phyloP scores from a whole-genome alignment of 345 rosid species.

The Populus deltoides region DNA sequence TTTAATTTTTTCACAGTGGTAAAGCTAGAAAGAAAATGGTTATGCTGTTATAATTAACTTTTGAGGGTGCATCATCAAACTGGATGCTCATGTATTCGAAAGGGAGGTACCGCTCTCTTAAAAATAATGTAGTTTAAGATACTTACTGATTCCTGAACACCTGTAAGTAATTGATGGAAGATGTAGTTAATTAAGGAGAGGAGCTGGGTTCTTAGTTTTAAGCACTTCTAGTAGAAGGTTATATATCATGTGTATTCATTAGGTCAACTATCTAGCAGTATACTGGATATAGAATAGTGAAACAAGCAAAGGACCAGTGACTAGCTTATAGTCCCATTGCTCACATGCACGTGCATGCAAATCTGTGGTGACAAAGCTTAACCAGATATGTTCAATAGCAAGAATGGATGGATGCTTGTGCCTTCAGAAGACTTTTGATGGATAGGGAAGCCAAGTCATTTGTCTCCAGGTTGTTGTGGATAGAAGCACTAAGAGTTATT shows the following conservation, averaged over 20 bases:
- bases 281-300: neutral
- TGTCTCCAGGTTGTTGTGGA: neutral
- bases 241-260: neutral
- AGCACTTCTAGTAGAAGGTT: neutral
- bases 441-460: neutral
- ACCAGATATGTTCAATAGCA: neutral
- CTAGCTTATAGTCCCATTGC: neutral
- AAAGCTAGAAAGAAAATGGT: neutral
- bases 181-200: neutral
- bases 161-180: neutral
- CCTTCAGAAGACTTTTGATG: neutral
- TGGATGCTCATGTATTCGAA: neutral
- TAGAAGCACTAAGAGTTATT: neutral
- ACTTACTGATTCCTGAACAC: neutral
- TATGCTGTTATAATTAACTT: neutral
- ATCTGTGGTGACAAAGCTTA: neutral
- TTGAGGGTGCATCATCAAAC: neutral
- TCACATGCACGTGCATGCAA: neutral
- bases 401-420: neutral
- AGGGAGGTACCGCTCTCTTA: neutral
- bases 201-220: neutral
- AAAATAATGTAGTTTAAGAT: neutral
- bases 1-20: neutral
- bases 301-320: neutral
- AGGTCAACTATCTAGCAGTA: neutral